Percentiles rank a stretch among this genome's conserved stretches.
These are phyloP conservation scores for Cichorium intybus DNA, from an alignment of 140 eudicot species.

Conservation along the genomic window DNA sequence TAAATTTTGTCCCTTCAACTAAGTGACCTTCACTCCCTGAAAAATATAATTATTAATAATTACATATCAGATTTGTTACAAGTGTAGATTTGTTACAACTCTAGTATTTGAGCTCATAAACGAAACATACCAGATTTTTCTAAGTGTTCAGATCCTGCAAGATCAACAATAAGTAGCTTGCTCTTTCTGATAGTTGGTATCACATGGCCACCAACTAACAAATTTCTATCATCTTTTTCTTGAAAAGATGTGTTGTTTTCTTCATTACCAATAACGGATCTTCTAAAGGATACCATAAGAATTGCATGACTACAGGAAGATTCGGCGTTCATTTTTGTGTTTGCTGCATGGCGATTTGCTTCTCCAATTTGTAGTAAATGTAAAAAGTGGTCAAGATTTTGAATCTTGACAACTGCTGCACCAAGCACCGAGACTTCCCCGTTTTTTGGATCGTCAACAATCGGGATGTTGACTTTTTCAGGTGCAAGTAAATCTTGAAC, in stretches of 20 bases:
- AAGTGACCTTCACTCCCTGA: too few relatives aligned
- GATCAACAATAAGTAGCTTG: too few relatives aligned
- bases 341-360: constrained; percentile 89
- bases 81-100: too few relatives aligned
- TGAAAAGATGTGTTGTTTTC: constrained; percentile 38
- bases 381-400: constrained; percentile 59
- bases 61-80: not conserved
- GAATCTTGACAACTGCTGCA: constrained; percentile 57
- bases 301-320: constrained; percentile 96
- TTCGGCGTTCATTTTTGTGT: constrained; percentile 84
- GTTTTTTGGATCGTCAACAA: constrained; percentile 74
- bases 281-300: constrained; percentile 74
- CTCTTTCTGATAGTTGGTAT: constrained; percentile 71
- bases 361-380: constrained; percentile 70
- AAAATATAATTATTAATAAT: too few relatives aligned
- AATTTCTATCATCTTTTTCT: constrained; percentile 32
- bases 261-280: constrained; percentile 42
- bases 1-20: too few relatives aligned
- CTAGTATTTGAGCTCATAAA: constrained; percentile 15
- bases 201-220: constrained; percentile 37
- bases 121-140: constrained; percentile 67
- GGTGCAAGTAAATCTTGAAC: constrained; percentile 97
- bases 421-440: constrained; percentile 87
- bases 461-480: constrained; percentile 78
- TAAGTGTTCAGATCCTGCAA: constrained; percentile 86